Conservation (phyloP, 2,329 filamentous ascomycete species). For the Venturia aucupariae region DNA sequence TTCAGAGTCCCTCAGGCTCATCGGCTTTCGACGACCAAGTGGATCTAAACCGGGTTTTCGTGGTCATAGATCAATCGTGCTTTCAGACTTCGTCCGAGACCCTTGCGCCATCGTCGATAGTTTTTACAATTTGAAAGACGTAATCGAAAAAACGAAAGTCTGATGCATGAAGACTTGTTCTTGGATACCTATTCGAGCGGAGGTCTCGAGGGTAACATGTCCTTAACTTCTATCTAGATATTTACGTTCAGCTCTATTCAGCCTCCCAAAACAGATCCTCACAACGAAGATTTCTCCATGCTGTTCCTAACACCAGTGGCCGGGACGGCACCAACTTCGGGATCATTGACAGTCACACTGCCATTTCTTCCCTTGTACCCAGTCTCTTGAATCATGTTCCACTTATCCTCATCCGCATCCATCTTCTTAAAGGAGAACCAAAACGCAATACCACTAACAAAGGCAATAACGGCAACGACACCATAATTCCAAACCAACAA, state of each 20-base stretch:
- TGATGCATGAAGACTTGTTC: too few species aligned
- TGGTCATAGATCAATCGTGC: too few species aligned
- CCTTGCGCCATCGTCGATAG: too few species aligned
- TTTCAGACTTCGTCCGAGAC: too few species aligned
- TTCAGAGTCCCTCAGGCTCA: too few species aligned
- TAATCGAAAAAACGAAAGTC: too few species aligned
- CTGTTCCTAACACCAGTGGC: not conserved
- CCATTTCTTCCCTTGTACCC: constrained; percentile 1
- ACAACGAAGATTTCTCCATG: not conserved
- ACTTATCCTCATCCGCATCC: constrained; percentile 26
- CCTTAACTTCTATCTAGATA: not conserved
- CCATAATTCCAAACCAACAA: constrained; percentile 25
- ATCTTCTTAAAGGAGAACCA: constrained; percentile 24
- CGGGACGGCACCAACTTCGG: not conserved
- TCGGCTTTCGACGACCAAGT: too few species aligned
- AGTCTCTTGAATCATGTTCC: constrained; percentile 12
- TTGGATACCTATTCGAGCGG: too few species aligned
- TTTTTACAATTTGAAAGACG: too few species aligned
- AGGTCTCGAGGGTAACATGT: too few species aligned
- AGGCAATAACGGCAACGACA: constrained; percentile 27
- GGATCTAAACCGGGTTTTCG: too few species aligned
- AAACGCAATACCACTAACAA: constrained; percentile 26
- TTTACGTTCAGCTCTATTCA: not conserved
- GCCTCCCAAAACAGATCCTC: too few species aligned
- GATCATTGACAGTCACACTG: constrained; percentile 6